Evolutionary conservation across 2,329 filamentous ascomycete species (phyloP), one percentile per base, ranked within the genome.

Genomic region (Pochonia chlamydosporia): DNA sequence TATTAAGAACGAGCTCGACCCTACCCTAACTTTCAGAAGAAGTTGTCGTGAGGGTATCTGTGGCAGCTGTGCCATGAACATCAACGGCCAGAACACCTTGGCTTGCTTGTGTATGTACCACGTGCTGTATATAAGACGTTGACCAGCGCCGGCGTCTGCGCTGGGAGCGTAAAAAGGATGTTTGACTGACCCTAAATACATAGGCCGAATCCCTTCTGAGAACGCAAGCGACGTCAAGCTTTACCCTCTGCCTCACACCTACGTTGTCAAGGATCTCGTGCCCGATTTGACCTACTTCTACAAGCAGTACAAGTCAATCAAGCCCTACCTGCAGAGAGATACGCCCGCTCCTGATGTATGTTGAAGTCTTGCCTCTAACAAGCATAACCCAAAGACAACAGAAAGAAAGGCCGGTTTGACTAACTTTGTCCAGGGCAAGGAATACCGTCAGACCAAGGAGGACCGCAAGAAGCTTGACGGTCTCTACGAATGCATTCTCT

Each of bases 281-380:
- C 92, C 93, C 50, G 93, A 99, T 67, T 76, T 99, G 75, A 99
- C 93, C 53, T 87, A 93, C 64, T 97, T 99, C 76, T 99, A 99
- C 83, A 97, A 97, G 81, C 93, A 99, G 79, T 99, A 99, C 82
- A 96, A 96, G 75, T 96, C 91, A 14, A 96, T 99, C 74, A 95
- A 97, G 84, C 93, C 93, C 37, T 99, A 96, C 70, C 84, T 99
- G 46, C 93, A 97, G 76, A 83, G 90, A 63, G 85, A 91, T 54
- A 93, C 89, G 24, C 85, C 88, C 47, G 75, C 89, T 37, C 81
- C 84, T 57, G 88, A 96, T 65, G 89, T 95, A 79, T 67, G 86
- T 77, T 43, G 13, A 39, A 35, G 33, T 16, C 8, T n/a, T 20
- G 18, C 11, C 18, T 20, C 8, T 28, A 13, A 13, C 13, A 7